These are phyloP conservation scores for Ajuga reptans DNA, from an alignment of 305 asterid species.

Conservation along the genomic window DNA sequence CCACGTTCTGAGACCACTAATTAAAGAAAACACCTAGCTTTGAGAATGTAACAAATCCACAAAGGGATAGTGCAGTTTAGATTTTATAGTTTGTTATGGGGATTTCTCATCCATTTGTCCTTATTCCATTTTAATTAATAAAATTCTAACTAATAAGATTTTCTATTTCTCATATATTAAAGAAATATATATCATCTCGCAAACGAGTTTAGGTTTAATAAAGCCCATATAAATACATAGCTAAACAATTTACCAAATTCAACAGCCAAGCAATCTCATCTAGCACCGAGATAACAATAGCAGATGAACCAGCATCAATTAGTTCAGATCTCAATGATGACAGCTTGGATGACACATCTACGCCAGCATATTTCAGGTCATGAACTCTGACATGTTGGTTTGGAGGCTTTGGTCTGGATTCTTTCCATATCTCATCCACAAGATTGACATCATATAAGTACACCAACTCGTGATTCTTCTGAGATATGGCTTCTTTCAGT, in stretches of 20 bases:
- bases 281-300: constrained; percentile 81
- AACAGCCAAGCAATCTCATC: constrained; percentile 97
- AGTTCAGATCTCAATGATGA: constrained; percentile 69
- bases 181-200: not conserved
- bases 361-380: constrained; percentile 79
- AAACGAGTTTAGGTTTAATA: not conserved
- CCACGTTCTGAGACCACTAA: not conserved
- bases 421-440: constrained; percentile 94
- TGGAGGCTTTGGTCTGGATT: constrained; percentile 72
- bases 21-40: not conserved
- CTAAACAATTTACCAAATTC: constrained; percentile 66
- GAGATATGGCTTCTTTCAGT: constrained; percentile 69
- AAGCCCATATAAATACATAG: constrained; percentile 2
- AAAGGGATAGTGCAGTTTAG: not conserved
- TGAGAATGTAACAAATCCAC: not conserved
- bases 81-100: not conserved
- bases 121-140: no score
- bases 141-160: no score
- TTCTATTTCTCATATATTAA: no score
- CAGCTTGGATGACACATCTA: constrained; percentile 73
- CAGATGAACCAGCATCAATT: constrained; percentile 65
- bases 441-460: constrained; percentile 75
- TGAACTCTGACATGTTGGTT: constrained; percentile 63
- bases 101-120: not conserved
- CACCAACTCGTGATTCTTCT: constrained; percentile 71